Evolutionary conservation across 768 basidiomycete genomes (phyloP), one percentile per base, ranked within the genome.

Genomic region (Kwoniella newhampshirensis): DNA sequence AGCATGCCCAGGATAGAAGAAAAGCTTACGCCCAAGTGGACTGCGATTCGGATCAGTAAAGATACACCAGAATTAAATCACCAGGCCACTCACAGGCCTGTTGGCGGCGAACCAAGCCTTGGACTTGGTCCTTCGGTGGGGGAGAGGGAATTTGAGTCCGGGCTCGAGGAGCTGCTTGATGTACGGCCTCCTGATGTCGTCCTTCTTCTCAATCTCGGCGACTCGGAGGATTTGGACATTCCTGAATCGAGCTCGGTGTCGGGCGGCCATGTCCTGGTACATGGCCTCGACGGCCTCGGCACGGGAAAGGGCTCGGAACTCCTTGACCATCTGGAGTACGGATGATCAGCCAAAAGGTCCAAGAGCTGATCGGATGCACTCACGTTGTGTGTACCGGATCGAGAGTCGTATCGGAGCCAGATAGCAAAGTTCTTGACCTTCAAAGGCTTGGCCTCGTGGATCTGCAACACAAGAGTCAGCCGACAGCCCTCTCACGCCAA

Each of bases 351-450:
- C 40, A 41, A 7, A 41, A 7, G 40, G 8, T 41, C 6, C 15
- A 6, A 41, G 17, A n/a, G 40, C 40, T n/a, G 17, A 20, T 41
- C 40, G 17, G 42, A 32, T 32, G 42, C 25, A 65, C 69, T 63
- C 92, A 97, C 94, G 86, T 99, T 99, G 87, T 98, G 96, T 43
- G 96, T 99, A 63, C 96, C 96, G 49, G 93, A 96, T 71, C 94
- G 91, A 52, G 94, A 98, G 81, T 99, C 96, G 80, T 99, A 99
- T 71, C 94, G 89, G 77, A 99, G 80, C 96, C 96, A 98, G 81
- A 99, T 89, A 67, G 96, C 96, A 77, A 99, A 97, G 87, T 96
- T 98, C 85, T 99, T 98, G 79, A 97, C 88, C 81, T 93, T 93
- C 79, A 96, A 77, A 21, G 96, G 96, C 80, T 88, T 91, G 85